Base-by-base conservation (phyloP, 1,284 basidiomycete genomes). In the Ceratobasidium sp. region DNA sequence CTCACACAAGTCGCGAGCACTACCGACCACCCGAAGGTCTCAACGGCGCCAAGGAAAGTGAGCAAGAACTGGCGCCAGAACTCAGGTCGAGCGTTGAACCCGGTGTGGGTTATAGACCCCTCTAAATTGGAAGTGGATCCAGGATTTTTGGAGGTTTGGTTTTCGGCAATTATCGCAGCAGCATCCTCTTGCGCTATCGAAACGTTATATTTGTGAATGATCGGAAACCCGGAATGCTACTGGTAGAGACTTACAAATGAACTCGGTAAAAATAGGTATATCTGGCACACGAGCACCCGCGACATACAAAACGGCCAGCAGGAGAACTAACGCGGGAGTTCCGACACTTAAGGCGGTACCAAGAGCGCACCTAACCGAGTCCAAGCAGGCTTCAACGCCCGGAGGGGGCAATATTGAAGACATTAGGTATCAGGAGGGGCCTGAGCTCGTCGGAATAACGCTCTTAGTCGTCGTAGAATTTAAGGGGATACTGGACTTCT, bases 161-260 rank as follows among this genome's bases (percentile, higher is more conserved):
- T 54, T 54, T 59, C 53, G n/a, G 19, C 33, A 29, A 56, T n/a
- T 19, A 71, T 54, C 9, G 31, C 41, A n/a, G 19, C 53, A 29
- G 47, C 22, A 47, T 71, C 66, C 9, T 71, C 66, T 14, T 71
- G 24, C 27, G 66, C 66, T 71, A n/a, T 31, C 19, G 17, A 6
- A 36, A 47, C 2, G 15, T 71, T 36, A 71, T 19, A 22, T 60
- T 60, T 45, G 29, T 11, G 9, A 36, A 8, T 5, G 33, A 60
- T 50, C 15, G 27, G 14, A 22, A 17, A 59, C n/a, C n/a, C n/a
- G n/a, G 45, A 11, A 9, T 33, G 4, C 6, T 11, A 22, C 27
- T n/a, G n/a, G n/a, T n/a, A n/a, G n/a, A n/a, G 11, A 72, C 67
- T 72, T 27, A 72, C 67, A 33, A 27, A 72, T 36, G 51, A 72